Evolutionary conservation across 1,284 basidiomycete species (phyloP).

Genomic region (Melampsora larici-populina): DNA sequence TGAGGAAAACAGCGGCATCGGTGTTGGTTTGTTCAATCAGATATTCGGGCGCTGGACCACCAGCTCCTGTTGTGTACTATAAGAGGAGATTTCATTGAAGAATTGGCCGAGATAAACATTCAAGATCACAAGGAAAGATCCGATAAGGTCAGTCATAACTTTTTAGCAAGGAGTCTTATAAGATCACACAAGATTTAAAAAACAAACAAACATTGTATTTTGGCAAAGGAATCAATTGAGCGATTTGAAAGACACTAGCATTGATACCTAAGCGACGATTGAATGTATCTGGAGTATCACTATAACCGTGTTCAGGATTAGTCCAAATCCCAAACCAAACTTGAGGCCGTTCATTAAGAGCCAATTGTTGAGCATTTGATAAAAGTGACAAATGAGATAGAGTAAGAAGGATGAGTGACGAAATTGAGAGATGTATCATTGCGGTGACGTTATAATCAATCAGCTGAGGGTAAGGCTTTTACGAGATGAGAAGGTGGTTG

Average conservation of each 20-base stretch:
- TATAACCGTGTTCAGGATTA: constrained; percentile 7
- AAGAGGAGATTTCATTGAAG: neutral
- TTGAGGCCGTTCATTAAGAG: constrained; percentile 18
- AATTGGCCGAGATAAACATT: constrained; percentile 41
- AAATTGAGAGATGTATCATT: too few species aligned
- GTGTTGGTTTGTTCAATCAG: constrained; percentile 48
- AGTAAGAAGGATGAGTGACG: neutral
- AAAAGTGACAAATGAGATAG: neutral
- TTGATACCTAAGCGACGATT: constrained; percentile 44
- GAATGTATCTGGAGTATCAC: constrained; percentile 23
- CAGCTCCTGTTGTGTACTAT: constrained; percentile 42
- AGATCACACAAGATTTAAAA: too few species aligned
- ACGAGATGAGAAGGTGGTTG: too few species aligned
- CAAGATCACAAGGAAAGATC: constrained; percentile 27
- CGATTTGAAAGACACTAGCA: constrained; percentile 50
- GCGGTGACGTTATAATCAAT: too few species aligned
- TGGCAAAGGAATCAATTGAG: constrained; percentile 50
- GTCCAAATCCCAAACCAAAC: constrained; percentile 35
- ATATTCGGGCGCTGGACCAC: constrained; percentile 49
- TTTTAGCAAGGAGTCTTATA: neutral
- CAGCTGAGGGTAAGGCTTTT: too few species aligned
- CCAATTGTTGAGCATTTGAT: neutral
- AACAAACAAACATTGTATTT: constrained; percentile 46
- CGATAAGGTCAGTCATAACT: neutral
- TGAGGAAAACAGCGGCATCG: constrained; percentile 52